Percentiles rank a stretch among this genome's conserved stretches.
Conservation (phyloP, 2,329 filamentous ascomycete species). For the Gnomoniopsis sp. region DNA sequence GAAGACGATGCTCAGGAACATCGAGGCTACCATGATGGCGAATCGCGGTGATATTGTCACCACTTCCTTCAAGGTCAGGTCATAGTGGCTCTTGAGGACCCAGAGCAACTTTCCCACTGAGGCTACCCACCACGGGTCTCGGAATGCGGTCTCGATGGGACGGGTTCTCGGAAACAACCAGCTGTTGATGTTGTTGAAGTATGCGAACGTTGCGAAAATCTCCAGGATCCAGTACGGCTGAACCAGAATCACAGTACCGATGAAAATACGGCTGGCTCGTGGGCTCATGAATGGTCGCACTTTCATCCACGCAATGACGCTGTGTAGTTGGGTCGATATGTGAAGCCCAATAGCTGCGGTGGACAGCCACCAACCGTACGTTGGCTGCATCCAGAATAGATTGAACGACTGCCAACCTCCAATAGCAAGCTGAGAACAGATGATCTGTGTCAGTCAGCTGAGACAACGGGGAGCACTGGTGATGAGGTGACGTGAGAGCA, state of each 20-base stretch:
- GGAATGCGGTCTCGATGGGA: slow-evolving; percentile 9
- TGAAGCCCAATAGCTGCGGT: slow-evolving; percentile 58
- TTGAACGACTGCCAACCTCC: slow-evolving; percentile 28
- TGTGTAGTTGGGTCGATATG: slow-evolving; percentile 62
- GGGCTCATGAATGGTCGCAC: slow-evolving; percentile 56
- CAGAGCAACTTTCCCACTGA: slow-evolving; percentile 57
- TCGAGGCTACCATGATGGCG: slow-evolving; percentile 57
- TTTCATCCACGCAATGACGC: slow-evolving; percentile 66
- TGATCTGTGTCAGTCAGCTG: slow-evolving; percentile 17
- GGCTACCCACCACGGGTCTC: slow-evolving; percentile 68
- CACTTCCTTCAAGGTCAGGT: slow-evolving; percentile 54
- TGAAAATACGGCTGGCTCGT: slow-evolving; percentile 51
- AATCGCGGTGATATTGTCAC: slow-evolving; percentile 61
- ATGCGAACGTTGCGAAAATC: slow-evolving; percentile 63
- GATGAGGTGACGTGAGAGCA: slow-evolving; percentile 49
- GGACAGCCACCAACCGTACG: slow-evolving; percentile 63
- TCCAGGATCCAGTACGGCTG: slow-evolving; percentile 64
- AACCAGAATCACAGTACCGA: slow-evolving; percentile 53
- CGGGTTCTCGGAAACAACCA: slow-evolving; percentile 7
- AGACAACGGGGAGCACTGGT: slow-evolving; percentile 53
- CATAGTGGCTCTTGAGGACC: slow-evolving; percentile 61
- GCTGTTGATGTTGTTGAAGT: slow-evolving; percentile 37
- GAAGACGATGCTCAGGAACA: slow-evolving; percentile 59
- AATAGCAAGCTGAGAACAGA: slow-evolving; percentile 12
- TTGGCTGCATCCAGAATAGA: slow-evolving; percentile 29